Conservation (phyloP, 169 alveolate genomes). For the Cryptosporidium baileyi region DNA sequence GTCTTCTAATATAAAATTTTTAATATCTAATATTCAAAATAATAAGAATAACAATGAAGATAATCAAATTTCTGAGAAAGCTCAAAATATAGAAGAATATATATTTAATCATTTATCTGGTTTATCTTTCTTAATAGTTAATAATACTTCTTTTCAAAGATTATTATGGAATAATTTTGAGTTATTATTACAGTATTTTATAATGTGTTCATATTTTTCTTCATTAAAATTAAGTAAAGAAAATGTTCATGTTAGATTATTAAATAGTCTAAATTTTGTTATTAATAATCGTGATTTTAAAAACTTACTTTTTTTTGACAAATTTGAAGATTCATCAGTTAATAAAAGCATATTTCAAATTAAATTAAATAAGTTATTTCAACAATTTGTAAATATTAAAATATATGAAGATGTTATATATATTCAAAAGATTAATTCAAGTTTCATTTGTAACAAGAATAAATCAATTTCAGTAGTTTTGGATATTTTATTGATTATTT, state of each 20-base stretch:
- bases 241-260: slow-evolving; percentile 7
- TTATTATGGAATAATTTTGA: slow-evolving; percentile 29
- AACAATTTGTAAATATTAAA: too few species aligned
- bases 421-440: too few species aligned
- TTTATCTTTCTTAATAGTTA: slow-evolving; percentile 2
- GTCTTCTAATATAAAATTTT: neutral
- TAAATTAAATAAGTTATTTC: too few species aligned
- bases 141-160: neutral
- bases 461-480: too few species aligned
- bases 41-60: neutral
- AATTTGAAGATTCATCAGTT: too few species aligned
- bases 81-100: slow-evolving; percentile 12
- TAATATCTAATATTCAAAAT: neutral
- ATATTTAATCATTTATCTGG: slow-evolving; percentile 30
- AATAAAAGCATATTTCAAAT: too few species aligned
- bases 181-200: neutral
- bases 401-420: too few species aligned
- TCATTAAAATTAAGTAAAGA: slow-evolving; percentile 30
- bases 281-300: slow-evolving; percentile 22
- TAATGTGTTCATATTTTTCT: neutral
- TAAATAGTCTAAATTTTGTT: neutral
- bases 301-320: neutral
- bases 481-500: too few species aligned
- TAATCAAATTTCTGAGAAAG: neutral
- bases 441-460: too few species aligned